A percentile compares a stretch with the other conserved stretches of the same genome.
These are phyloP conservation scores for maize (Zea mays) DNA, from an alignment of 176 grass and related monocot genomes.

Conservation along the genomic window Zm-B73-REFERENCE-NAM-5.0 NC_050102.1:83819501-83820000, in stretches of 20 bases:
- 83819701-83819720: background rate
- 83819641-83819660: conserved; percentile 7
- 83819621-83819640: background rate
- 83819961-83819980: conserved; percentile 35
- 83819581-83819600: background rate
- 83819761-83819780: conserved; percentile 32
- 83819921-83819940: conserved; percentile 35
- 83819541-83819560: background rate
- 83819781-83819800: conserved; percentile 40
- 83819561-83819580: background rate
- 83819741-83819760: conserved; percentile 26
- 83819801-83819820: conserved; percentile 46
- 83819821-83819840: background rate
- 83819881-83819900: conserved; percentile 35
- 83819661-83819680: background rate
- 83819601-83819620: conserved; percentile 6
- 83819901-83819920: conserved; percentile 35
- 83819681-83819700: conserved; percentile 2
- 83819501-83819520: background rate
- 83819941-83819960: conserved; percentile 45
- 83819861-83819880: conserved; percentile 16
- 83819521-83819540: background rate
- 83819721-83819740: conserved; percentile 18
- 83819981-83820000: conserved; percentile 38
- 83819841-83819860: conserved; percentile 20